phyloP scores from a whole-genome alignment of 495 filamentous ascomycete genomes.

The Trichocladium uniseriatum region DNA sequence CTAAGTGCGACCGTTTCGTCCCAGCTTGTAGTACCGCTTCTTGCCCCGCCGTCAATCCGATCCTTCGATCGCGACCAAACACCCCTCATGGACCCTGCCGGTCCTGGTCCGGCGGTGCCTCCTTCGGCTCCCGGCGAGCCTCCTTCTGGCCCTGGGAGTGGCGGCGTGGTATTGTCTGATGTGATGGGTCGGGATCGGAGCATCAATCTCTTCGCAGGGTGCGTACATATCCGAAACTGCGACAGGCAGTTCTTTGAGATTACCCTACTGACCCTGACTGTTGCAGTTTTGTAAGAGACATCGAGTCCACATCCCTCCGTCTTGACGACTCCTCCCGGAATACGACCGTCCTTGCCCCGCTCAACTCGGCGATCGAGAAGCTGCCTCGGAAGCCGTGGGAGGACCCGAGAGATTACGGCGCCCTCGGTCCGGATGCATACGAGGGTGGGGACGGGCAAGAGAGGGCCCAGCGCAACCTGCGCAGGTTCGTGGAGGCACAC shows the following conservation, averaged over 20 bases:
- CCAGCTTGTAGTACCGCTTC: slow-evolving; percentile 23
- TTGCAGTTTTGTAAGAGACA: slow-evolving; percentile 59
- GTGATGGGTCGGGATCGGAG: slow-evolving; percentile 71
- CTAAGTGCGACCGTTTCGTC: slow-evolving; percentile 19
- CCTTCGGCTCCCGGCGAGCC: slow-evolving; percentile 30
- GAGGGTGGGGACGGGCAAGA: slow-evolving; percentile 70
- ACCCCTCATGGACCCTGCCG: slow-evolving; percentile 29
- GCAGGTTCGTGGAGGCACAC: slow-evolving; percentile 81
- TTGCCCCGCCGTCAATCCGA: neutral
- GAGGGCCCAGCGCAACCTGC: slow-evolving; percentile 67
- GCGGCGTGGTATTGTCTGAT: slow-evolving; percentile 61
- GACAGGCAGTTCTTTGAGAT: neutral
- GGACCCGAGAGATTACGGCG: slow-evolving; percentile 67
- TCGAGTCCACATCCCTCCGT: slow-evolving; percentile 59
- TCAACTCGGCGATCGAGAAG: slow-evolving; percentile 68
- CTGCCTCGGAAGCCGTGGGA: slow-evolving; percentile 94
- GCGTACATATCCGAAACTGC: neutral
- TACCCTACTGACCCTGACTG: neutral
- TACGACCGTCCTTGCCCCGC: slow-evolving; percentile 82
- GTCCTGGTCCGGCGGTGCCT: slow-evolving; percentile 28
- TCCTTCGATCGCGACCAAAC: slow-evolving; percentile 20
- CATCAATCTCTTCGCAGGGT: slow-evolving; percentile 80
- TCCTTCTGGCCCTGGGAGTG: slow-evolving; percentile 31
- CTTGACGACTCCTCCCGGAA: slow-evolving; percentile 61
- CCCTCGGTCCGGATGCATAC: slow-evolving; percentile 69